phyloP scores from a whole-genome alignment of 2,329 filamentous ascomycete species.

The Pseudocercospora fuligena region DNA sequence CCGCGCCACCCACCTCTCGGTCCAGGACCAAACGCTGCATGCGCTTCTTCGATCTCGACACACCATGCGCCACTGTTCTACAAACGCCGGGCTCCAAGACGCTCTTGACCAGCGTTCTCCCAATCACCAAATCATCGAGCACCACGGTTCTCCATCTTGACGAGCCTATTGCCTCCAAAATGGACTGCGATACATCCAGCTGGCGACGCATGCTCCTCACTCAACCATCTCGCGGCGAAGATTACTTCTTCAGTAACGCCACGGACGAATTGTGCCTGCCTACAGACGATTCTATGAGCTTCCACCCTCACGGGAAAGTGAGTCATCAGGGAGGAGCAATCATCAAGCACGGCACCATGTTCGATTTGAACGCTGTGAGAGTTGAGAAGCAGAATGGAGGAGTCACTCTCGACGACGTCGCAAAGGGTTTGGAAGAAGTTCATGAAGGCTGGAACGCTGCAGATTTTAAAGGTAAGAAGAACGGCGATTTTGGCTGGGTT shows the following conservation, averaged over 20 bases:
- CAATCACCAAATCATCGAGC: background rate
- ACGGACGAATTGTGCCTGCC: background rate
- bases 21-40: background rate
- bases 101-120: slow-evolving; percentile 1
- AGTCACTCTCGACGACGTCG: background rate
- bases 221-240: slow-evolving; percentile 7
- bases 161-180: no score
- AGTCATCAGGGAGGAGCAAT: background rate
- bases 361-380: slow-evolving; percentile 1
- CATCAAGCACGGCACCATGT: background rate
- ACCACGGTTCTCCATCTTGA: background rate
- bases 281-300: background rate
- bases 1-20: background rate
- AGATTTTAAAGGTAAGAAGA: background rate
- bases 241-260: slow-evolving; percentile 1
- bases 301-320: background rate
- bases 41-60: slow-evolving; percentile 6
- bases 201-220: slow-evolving; percentile 1
- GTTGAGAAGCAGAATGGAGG: background rate
- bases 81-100: background rate
- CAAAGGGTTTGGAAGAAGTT: background rate
- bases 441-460: background rate
- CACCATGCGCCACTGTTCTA: slow-evolving; percentile 9
- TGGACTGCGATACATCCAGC: background rate
- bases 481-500: background rate